A percentile compares a stretch with the other conserved stretches of the same genome.
These are phyloP conservation scores for Gloeophyllum trabeum DNA, from an alignment of 768 basidiomycete species.

Conservation along the genomic window DNA sequence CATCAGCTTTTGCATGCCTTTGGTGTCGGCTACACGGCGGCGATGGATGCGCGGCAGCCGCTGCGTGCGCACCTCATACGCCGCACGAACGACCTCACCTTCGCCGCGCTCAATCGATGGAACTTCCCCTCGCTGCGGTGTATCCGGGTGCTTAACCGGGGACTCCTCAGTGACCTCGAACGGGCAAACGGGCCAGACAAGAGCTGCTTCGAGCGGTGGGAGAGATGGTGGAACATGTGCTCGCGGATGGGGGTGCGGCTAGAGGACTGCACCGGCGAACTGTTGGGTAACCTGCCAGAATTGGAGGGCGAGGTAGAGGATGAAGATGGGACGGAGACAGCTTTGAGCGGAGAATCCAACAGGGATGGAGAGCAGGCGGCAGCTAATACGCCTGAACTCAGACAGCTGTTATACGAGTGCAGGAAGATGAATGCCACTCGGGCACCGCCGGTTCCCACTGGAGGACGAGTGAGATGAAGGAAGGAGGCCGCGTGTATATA, in stretches of 20 bases:
- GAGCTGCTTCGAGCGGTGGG: constrained; percentile 43
- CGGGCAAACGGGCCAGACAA: constrained; percentile 34
- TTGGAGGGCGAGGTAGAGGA: constrained; percentile 19
- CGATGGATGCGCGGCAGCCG: constrained; percentile 28
- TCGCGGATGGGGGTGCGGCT: constrained; percentile 37
- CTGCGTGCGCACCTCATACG: constrained; percentile 27
- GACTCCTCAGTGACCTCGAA: constrained; percentile 47
- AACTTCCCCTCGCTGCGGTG: constrained; percentile 54
- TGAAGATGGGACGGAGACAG: constrained; percentile 15
- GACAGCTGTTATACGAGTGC: constrained; percentile 47
- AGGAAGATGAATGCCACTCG: constrained; percentile 23
- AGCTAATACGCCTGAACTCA: constrained; percentile 29
- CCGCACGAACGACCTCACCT: constrained; percentile 56
- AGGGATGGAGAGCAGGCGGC: constrained; percentile 11
- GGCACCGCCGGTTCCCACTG: not conserved
- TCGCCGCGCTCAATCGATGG: constrained; percentile 36
- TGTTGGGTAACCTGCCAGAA: constrained; percentile 35
- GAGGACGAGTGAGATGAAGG: too few relatives aligned
- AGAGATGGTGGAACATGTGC: constrained; percentile 56
- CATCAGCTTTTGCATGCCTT: constrained; percentile 64
- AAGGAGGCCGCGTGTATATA: too few relatives aligned
- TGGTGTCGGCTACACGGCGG: constrained; percentile 44
- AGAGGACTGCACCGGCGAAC: constrained; percentile 67
- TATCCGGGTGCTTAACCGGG: constrained; percentile 46
- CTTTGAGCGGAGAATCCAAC: constrained; percentile 16